Base-by-base conservation (phyloP, 208 protist species). In the Kentomonas sorsogonicus region DNA sequence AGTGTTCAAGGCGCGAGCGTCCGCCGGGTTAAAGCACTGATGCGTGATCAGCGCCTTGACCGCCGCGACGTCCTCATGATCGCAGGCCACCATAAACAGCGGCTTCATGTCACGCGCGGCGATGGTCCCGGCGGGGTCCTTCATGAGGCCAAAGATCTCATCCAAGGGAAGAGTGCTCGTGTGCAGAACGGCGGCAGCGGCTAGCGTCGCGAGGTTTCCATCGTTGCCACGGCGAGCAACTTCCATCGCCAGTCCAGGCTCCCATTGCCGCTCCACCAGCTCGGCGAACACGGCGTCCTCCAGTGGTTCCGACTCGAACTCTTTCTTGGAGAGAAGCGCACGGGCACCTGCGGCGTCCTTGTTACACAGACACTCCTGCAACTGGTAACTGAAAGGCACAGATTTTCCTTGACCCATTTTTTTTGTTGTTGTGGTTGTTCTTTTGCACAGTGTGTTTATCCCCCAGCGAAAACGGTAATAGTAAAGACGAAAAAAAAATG, bases 351-450 rank as follows among this genome's bases (percentile, higher is more conserved):
- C 70, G 13, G 36, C 26, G 36, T 87, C 64, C 22, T 75, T 77
- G 59, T 82, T 89, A 59, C 76, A 83, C 33, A 94, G 44, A 52
- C 63, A 79, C 39, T 83, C 57, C 41, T 78, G 77, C 22, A 94
- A 16, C 39, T 60, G 36, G 2, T 57, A 51, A 13, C 51, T 66
- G 31, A 86, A 79, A n/a, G n/a, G n/a, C n/a, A n/a, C n/a, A 6
- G 81, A 86, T 41, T 52, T 60, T 44, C 64, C 41, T 39, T 88
- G 79, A 13, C 85, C 81, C 81, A 92, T 91, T n/a, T n/a, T n/a
- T n/a, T n/a, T n/a, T n/a, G n/a, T n/a, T n/a, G n/a, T n/a, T n/a
- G n/a, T n/a, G n/a, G n/a, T n/a, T n/a, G n/a, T n/a, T n/a, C n/a
- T n/a, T n/a, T n/a, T n/a, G n/a, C n/a, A n/a, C n/a, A n/a, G n/a